phyloP scores from a whole-genome alignment of 805 yeast species.

The Pichia membranifaciens region DNA sequence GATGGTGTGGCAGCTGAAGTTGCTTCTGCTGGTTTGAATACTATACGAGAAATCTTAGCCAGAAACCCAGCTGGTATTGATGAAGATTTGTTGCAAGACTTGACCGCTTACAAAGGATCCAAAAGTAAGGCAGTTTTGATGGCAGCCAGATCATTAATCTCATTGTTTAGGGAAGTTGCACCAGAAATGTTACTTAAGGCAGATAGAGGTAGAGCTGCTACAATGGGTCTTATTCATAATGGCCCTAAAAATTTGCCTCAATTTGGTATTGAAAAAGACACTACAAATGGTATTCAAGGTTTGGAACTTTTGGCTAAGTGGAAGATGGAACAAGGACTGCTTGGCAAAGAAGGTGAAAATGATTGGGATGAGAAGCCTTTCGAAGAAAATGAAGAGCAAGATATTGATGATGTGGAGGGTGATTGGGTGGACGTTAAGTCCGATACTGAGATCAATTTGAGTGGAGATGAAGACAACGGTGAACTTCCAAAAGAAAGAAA shows the following conservation, averaged over 20 bases:
- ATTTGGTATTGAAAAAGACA: slow-evolving; percentile 68
- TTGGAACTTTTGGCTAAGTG: slow-evolving; percentile 84
- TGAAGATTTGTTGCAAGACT: slow-evolving; percentile 78
- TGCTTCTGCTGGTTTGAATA: slow-evolving; percentile 95
- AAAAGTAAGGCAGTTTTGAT: slow-evolving; percentile 89
- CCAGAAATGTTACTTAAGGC: slow-evolving; percentile 90
- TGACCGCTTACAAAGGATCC: slow-evolving; percentile 85
- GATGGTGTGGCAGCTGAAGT: slow-evolving; percentile 98
- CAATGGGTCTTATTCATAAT: slow-evolving; percentile 69
- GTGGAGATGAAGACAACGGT: slow-evolving; percentile 39
- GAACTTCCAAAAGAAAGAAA: slow-evolving; percentile 30
- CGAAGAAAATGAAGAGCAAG: slow-evolving; percentile 31
- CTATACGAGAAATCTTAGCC: slow-evolving; percentile 86
- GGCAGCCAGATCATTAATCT: slow-evolving; percentile 86
- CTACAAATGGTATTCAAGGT: slow-evolving; percentile 78
- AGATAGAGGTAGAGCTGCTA: slow-evolving; percentile 90
- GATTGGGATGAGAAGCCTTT: slow-evolving; percentile 56
- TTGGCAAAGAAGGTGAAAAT: slow-evolving; percentile 50
- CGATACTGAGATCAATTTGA: slow-evolving; percentile 62
- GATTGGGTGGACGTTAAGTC: slow-evolving; percentile 84
- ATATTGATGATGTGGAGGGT: slow-evolving; percentile 63
- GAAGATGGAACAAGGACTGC: slow-evolving; percentile 56
- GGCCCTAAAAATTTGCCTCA: slow-evolving; percentile 45
- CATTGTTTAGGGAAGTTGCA: slow-evolving; percentile 88
- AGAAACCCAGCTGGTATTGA: slow-evolving; percentile 96